Conservation (phyloP, 345 rosid genomes). For the Iberis pinnata region DNA sequence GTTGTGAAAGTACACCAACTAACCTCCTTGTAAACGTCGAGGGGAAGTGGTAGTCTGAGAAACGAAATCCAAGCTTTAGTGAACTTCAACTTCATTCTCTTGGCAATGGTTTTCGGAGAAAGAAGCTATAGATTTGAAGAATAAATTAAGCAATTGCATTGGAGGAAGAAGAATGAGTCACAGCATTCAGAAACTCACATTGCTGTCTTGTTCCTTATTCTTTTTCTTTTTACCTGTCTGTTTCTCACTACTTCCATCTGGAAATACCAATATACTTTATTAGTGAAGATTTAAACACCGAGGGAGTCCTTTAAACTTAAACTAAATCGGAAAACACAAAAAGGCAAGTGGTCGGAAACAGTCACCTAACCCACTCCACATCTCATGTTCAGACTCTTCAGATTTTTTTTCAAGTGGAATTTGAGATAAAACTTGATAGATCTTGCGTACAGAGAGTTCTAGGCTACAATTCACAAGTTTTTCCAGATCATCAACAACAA, state of each 20-base stretch:
- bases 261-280: conserved; percentile 6
- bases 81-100: conserved; percentile 80
- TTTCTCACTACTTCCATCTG: conserved; percentile 22
- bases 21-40: conserved; percentile 91
- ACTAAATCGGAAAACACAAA: conserved; percentile 4
- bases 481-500: not conserved
- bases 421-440: conserved; percentile 49
- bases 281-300: not conserved
- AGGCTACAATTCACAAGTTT: conserved; percentile 36
- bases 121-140: conserved; percentile 39
- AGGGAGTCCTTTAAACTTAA: not conserved
- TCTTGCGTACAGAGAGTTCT: conserved; percentile 41
- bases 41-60: conserved; percentile 78
- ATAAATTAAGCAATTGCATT: not conserved
- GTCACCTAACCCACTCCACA: conserved; percentile 88
- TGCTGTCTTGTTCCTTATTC: conserved; percentile 30
- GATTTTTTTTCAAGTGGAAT: conserved; percentile 45
- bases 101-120: conserved; percentile 48
- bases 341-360: not conserved
- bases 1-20: conserved; percentile 10
- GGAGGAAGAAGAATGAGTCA: not conserved
- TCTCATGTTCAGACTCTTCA: conserved; percentile 42
- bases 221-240: conserved; percentile 32
- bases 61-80: conserved; percentile 89
- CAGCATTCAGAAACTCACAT: conserved; percentile 33